phyloP scores from a whole-genome alignment of 73 alveolate species.

The Paramecium sexaurelia region DNA sequence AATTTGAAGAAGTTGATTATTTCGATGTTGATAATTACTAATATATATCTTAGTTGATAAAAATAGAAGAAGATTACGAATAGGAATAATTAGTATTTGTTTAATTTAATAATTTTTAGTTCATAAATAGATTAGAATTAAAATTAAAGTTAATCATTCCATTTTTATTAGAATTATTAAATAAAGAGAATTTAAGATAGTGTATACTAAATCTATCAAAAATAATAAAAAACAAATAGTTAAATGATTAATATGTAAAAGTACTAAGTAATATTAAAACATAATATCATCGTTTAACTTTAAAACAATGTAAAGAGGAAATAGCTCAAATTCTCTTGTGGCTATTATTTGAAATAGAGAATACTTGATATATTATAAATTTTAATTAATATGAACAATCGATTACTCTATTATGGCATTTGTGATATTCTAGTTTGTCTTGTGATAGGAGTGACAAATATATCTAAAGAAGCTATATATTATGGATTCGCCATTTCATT shows the following conservation, averaged over 20 bases:
- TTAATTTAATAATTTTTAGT: neutral
- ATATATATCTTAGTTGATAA: neutral
- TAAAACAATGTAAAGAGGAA: neutral
- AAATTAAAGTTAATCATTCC: neutral
- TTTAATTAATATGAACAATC: neutral
- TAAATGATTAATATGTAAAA: neutral
- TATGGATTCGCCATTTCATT: neutral
- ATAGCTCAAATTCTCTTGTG: neutral
- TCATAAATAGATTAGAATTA: neutral
- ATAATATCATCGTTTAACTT: neutral
- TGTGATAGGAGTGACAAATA: neutral
- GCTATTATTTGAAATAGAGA: neutral
- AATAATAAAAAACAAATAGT: neutral
- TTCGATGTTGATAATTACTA: neutral
- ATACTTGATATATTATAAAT: neutral
- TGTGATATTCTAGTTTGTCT: neutral
- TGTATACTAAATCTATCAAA: neutral
- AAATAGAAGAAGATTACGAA: neutral
- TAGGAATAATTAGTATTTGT: neutral
- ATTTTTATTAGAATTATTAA: neutral
- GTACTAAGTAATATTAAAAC: neutral
- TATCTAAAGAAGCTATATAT: neutral
- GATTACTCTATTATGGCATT: neutral
- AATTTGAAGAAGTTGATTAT: neutral
- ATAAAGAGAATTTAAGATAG: neutral